Base-by-base conservation (phyloP, 192 early-diverging fungal species). In the Kappamyces sp. region DNA sequence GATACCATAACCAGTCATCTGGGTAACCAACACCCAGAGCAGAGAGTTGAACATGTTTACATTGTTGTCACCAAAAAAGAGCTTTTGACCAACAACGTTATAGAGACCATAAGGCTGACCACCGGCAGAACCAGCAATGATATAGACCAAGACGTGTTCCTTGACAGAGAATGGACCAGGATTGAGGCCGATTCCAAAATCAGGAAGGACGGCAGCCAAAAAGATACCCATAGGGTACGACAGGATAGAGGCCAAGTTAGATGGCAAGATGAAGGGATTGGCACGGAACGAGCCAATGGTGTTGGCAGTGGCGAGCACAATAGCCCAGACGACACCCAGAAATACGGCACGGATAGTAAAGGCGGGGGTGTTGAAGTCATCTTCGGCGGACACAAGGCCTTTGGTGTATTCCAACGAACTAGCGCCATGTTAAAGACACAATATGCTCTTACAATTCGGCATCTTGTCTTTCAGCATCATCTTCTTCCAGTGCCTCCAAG, bases 161-260 rank as follows among this genome's bases (percentile, higher is more conserved):
- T 96, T 96, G 60, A 91, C 80, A 61, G 74, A 84, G 75, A 93
- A 94, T 10, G 85, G 89, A 1, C 91, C 91, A 0, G 88, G 86
- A 58, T 94, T 94, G 44, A 91, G 76, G 32, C 44, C 60, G 49
- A 69, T 71, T 13, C 67, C 66, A 40, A 53, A 69, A 31, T 64
- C 62, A 9, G 88, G 87, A 49, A 90, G 61, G n/a, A 84, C 58
- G 31, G 68, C 63, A 5, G 86, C 87, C 64, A 88, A 57, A 31
- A 88, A 47, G 6, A 74, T 71, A 2, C 92, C 92, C 1, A 84
- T 51, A 6, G 92, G 89, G 51, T 88, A 92, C 1, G 85, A 71
- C 0, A 92, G 74, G 63, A 95, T 62, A 55, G 86, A 78, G 1
- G 87, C 90, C 13, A 92, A 76, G 67, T 85, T 76, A 15, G 84